Evolutionary conservation across 2,329 filamentous ascomycete genomes (phyloP).

Genomic region (Pleomassaria siparia): DNA sequence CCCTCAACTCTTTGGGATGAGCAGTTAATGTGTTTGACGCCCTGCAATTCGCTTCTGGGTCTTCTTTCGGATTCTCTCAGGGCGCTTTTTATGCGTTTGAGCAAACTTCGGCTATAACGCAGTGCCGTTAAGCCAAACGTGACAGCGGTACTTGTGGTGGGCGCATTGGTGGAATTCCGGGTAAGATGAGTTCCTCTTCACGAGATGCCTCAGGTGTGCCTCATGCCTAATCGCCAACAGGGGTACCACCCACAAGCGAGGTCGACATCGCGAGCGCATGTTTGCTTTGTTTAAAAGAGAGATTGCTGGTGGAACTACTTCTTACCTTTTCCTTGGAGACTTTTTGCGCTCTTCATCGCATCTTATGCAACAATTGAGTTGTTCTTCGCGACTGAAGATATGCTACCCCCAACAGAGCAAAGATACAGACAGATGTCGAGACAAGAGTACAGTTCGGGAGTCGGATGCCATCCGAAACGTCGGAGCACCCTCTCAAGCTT

Average conservation of each 20-base stretch:
- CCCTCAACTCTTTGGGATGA: not conserved
- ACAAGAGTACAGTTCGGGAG: not conserved
- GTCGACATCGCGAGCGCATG: not conserved
- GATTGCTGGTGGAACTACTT: too few relatives aligned
- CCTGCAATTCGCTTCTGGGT: not conserved
- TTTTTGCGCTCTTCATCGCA: not conserved
- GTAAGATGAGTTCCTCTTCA: constrained; percentile 11
- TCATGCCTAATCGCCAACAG: constrained; percentile 20
- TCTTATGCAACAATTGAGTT: not conserved
- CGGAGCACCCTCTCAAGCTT: constrained; percentile 20
- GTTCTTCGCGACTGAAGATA: not conserved
- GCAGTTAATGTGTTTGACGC: not conserved
- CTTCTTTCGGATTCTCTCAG: constrained; percentile 5
- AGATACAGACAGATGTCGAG: not conserved
- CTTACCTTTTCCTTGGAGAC: not conserved
- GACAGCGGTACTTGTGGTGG: not conserved
- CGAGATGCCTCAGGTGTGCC: constrained; percentile 16
- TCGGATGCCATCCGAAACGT: constrained; percentile 23
- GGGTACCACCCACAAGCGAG: constrained; percentile 5
- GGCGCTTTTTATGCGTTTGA: constrained; percentile 15
- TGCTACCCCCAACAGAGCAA: not conserved
- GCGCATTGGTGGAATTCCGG: constrained; percentile 13
- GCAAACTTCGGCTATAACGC: constrained; percentile 4
- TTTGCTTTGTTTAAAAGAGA: not conserved
- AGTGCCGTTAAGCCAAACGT: constrained; percentile 1